These are phyloP conservation scores for Corchorus capsularis DNA, from an alignment of 345 rosid genomes.

Conservation along the genomic window DNA sequence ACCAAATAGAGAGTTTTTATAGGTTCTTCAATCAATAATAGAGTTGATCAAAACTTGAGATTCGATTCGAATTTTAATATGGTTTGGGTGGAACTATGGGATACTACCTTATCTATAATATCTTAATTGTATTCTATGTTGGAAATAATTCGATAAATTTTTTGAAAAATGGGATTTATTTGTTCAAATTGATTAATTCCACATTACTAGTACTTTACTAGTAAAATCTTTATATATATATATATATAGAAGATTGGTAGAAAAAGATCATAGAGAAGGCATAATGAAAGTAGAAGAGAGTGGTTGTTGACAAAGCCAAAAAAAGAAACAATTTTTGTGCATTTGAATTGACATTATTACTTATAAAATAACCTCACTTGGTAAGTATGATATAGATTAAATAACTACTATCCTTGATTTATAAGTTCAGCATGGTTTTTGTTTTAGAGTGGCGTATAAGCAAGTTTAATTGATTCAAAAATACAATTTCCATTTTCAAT, in stretches of 20 bases:
- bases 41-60: no score
- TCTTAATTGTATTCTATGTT: no score
- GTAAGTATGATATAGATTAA: constrained; percentile 25
- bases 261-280: background rate
- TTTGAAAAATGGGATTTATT: no score
- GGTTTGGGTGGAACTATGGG: no score
- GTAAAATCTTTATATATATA: no score
- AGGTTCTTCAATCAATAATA: no score
- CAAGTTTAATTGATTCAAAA: constrained; percentile 20
- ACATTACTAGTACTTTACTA: no score
- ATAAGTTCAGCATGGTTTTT: constrained; percentile 18
- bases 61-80: no score
- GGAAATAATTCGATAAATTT: no score
- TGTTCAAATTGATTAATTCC: no score
- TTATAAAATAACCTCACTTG: constrained; percentile 25
- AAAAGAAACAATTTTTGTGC: background rate
- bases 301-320: background rate
- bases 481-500: background rate
- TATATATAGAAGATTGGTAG: background rate
- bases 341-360: constrained; percentile 16
- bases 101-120: no score
- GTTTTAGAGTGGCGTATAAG: constrained; percentile 40
- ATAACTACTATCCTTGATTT: constrained; percentile 31
- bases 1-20: no score
- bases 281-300: background rate